These are phyloP conservation scores for Corymbia calophylla DNA, from an alignment of 441 rosid species.

Conservation along the genomic window DNA sequence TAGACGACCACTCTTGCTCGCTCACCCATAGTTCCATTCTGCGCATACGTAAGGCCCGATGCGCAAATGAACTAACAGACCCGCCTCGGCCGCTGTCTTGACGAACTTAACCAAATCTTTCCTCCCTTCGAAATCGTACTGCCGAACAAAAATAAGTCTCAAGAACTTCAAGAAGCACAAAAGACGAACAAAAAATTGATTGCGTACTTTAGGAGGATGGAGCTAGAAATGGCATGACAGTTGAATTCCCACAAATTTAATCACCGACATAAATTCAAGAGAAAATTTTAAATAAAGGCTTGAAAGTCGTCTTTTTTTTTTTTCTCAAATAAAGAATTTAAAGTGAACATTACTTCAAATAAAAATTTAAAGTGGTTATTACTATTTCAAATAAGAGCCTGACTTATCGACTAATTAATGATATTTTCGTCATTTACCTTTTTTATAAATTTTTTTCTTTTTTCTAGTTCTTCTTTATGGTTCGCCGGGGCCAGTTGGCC, in stretches of 20 bases:
- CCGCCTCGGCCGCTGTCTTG: conserved; percentile 59
- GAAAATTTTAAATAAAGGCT: no score
- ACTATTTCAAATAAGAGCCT: no score
- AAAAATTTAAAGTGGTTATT: no score
- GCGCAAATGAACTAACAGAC: conserved; percentile 62
- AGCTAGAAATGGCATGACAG: neutral
- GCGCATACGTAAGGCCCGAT: conserved; percentile 80
- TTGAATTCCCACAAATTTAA: neutral
- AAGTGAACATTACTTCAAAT: no score
- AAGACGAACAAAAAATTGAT: neutral
- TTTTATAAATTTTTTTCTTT: no score
- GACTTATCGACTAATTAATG: no score
- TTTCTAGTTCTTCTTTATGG: no score
- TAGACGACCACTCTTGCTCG: neutral
- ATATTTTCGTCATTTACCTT: no score
- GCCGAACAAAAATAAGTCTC: neutral
- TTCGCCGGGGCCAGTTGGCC: no score
- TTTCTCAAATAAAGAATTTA: no score
- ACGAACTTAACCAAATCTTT: conserved; percentile 61
- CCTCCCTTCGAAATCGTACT: conserved; percentile 70
- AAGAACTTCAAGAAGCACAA: neutral
- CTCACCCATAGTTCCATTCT: conserved; percentile 74
- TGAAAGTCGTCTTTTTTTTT: no score
- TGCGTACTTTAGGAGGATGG: accelerated
- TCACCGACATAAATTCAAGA: neutral